Conservation (phyloP, 2,329 filamentous ascomycete genomes). For the Cyanodermella asteris region DNA sequence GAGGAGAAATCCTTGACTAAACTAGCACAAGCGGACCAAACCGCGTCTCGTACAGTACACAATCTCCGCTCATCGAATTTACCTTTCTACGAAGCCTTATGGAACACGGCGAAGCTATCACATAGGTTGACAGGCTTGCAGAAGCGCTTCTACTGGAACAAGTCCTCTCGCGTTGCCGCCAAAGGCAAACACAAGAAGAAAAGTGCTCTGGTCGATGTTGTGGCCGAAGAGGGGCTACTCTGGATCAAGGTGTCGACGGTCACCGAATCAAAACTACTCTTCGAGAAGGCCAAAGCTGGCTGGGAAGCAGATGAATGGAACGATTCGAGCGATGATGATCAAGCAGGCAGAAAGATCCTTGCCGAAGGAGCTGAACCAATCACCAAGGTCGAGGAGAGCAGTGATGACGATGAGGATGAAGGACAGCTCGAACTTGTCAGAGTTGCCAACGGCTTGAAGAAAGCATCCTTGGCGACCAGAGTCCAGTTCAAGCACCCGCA, state of each 20-base stretch:
- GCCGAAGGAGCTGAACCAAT: too few relatives aligned
- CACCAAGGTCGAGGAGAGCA: constrained; percentile 17
- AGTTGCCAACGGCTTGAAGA: constrained; percentile 34
- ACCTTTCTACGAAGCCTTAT: constrained; percentile 41
- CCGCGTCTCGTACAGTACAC: constrained; percentile 7
- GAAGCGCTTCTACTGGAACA: constrained; percentile 31
- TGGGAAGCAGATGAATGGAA: constrained; percentile 29
- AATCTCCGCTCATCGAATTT: constrained; percentile 40
- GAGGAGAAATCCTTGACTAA: constrained; percentile 23
- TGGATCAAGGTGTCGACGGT: constrained; percentile 50
- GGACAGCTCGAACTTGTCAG: constrained; percentile 37
- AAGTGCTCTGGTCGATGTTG: constrained; percentile 39
- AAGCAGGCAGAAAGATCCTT: constrained; percentile 12
- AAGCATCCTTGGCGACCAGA: constrained; percentile 32
- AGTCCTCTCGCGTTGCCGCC: constrained; percentile 6
- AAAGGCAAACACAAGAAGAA: constrained; percentile 18
- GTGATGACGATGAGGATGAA: constrained; percentile 24
- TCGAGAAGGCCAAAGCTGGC: constrained; percentile 47
- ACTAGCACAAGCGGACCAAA: constrained; percentile 10
- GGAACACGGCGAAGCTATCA: constrained; percentile 37
- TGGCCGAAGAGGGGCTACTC: constrained; percentile 37
- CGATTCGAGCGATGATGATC: constrained; percentile 9
- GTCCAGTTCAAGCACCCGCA: constrained; percentile 37
- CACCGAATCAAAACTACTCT: constrained; percentile 39
- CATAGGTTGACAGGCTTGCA: constrained; percentile 33